A percentile compares a stretch with the other conserved stretches of the same genome.
phyloP scores from a whole-genome alignment of 2,329 filamentous ascomycete species.

The Penicillium decumbens region DNA sequence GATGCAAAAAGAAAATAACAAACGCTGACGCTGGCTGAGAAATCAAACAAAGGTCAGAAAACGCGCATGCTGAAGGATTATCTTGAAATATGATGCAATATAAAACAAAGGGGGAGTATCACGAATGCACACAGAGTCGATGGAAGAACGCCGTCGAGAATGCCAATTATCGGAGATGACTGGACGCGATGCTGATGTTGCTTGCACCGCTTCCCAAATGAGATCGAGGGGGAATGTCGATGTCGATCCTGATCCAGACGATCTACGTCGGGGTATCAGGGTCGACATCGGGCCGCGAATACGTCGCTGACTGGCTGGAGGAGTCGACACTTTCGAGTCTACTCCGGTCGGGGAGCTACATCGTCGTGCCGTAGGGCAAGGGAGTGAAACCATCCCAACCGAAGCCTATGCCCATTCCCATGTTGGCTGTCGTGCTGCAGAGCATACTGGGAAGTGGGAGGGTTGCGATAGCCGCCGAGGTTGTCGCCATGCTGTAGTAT shows the following conservation, averaged over 20 bases:
- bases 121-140: slow-evolving; percentile 44
- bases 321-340: slow-evolving; percentile 27
- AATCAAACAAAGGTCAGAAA: slow-evolving; percentile 40
- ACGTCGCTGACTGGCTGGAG: slow-evolving; percentile 5
- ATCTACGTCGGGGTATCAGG: slow-evolving; percentile 17
- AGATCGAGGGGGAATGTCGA: slow-evolving; percentile 28
- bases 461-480: slow-evolving; percentile 67
- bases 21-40: slow-evolving; percentile 50
- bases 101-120: slow-evolving; percentile 39
- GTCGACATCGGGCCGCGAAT: slow-evolving; percentile 8
- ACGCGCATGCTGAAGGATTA: slow-evolving; percentile 32
- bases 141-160: slow-evolving; percentile 53
- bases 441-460: slow-evolving; percentile 84
- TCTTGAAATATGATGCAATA: slow-evolving; percentile 31
- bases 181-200: slow-evolving; percentile 35
- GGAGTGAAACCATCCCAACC: slow-evolving; percentile 68
- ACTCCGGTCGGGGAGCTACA: slow-evolving; percentile 51
- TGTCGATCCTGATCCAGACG: slow-evolving; percentile 8
- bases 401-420: slow-evolving; percentile 56
- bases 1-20: slow-evolving; percentile 35
- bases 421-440: slow-evolving; percentile 74
- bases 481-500: slow-evolving; percentile 76
- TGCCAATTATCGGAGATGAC: slow-evolving; percentile 46
- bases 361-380: slow-evolving; percentile 65
- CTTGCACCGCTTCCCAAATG: slow-evolving; percentile 25